Conservation (phyloP, 2,329 filamentous ascomycete genomes). For the Aspergillus ruber region DNA sequence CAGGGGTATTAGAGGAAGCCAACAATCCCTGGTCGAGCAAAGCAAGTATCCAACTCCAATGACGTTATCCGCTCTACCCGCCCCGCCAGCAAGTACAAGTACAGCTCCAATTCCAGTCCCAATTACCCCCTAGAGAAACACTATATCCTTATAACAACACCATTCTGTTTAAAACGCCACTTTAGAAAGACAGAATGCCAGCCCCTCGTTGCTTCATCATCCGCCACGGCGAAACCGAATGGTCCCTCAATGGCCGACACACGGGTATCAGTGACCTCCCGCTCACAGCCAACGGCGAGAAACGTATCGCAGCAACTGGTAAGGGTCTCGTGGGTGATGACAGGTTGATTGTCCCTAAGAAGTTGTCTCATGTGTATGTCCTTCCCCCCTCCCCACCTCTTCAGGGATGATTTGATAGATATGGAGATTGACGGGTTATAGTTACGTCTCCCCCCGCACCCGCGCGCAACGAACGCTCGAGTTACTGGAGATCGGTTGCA, state of each 20-base stretch:
- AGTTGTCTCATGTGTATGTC: constrained; percentile 72
- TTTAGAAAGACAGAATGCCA: constrained; percentile 38
- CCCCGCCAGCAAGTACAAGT: too few species aligned
- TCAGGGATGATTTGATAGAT: neutral
- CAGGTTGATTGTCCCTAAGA: constrained; percentile 73
- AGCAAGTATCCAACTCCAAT: too few species aligned
- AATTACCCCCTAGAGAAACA: neutral
- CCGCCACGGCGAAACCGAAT: constrained; percentile 92
- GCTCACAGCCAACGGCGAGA: constrained; percentile 74
- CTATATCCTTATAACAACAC: neutral
- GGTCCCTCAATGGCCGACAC: constrained; percentile 80
- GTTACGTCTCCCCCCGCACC: constrained; percentile 77
- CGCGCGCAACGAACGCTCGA: constrained; percentile 88
- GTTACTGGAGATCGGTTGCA: constrained; percentile 67
- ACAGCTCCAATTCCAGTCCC: neutral
- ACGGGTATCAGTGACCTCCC: constrained; percentile 83
- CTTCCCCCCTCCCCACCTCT: neutral
- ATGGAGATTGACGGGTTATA: constrained; percentile 16
- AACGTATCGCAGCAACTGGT: constrained; percentile 68
- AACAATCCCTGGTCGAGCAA: too few species aligned
- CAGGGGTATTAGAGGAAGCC: too few species aligned
- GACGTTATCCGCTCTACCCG: too few species aligned
- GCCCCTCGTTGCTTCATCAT: constrained; percentile 68
- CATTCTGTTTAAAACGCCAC: neutral
- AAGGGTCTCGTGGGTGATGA: constrained; percentile 77